Evolutionary conservation across 2,329 filamentous ascomycete species (phyloP), one percentile per base, ranked within the genome.

Genomic region (Zarea fungicola): DNA sequence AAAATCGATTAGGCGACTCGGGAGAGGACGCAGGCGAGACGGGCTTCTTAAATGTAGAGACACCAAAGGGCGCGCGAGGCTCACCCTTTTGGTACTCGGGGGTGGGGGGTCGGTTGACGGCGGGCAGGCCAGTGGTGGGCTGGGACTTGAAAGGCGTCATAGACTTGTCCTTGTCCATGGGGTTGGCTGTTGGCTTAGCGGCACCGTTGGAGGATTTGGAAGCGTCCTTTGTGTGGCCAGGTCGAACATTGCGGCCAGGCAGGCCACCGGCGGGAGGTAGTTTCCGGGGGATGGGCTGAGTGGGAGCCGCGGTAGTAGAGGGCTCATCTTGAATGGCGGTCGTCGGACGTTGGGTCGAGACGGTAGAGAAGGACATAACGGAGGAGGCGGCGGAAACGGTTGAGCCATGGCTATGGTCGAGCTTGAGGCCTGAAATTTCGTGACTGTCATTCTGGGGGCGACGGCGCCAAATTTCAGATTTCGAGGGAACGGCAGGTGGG

Each of bases 371-470:
- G 14, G 44, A 41, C 26, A 47, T 21, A 28, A 47, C 21, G 51
- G 53, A 23, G 55, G 42, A 34, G 26, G 56, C 48, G 11, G 63
- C 61, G 31, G 66, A 64, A 16, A 69, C 70, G 5, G 76, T 78
- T 18, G 75, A 78, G 31, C 75, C 75, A 62, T 77, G 69, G 49
- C 73, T 78, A 34, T 63, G 58, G 42, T 70, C 59, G 47, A 80
- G 64, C 51, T 74, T 74, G 43, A 80, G 69, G 49, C 73, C 69
- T 8, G 74, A 62, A 5, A 80, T 66, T 40, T 73, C 69, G 28
- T 74, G 59, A 52, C 63, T 70, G 48, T 66, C 67, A 58, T 74
- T 79, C 22, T 71, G 62, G 13, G 75, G 77, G 39, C 77, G 71
- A 45, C 77, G 69, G 49, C 71, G 69, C 76, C 76, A 80, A 39